A percentile compares a stretch with the other conserved stretches of the same genome.
phyloP scores from a whole-genome alignment of 768 basidiomycete species.

The Boletales sp. region DNA sequence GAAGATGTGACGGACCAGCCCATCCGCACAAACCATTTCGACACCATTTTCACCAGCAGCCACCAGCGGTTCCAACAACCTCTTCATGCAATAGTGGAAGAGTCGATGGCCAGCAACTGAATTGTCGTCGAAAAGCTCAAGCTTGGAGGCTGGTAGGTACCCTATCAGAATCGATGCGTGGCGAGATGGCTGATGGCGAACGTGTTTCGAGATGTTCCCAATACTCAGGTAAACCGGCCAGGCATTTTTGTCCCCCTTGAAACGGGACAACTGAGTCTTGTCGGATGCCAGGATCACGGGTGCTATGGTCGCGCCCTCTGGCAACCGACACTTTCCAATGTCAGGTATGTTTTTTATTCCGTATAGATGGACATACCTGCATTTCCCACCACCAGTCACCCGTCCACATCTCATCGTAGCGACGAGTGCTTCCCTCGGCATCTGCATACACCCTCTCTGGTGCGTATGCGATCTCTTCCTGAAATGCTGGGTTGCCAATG shows the following conservation, averaged over 20 bases:
- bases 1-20: neutral
- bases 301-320: neutral
- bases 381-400: constrained; percentile 12
- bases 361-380: neutral
- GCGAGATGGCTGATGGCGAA: neutral
- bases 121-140: neutral
- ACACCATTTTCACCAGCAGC: neutral
- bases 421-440: neutral
- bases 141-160: neutral
- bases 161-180: neutral
- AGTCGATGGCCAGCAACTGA: neutral
- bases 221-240: constrained; percentile 9
- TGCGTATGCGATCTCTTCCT: neutral
- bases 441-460: constrained; percentile 4
- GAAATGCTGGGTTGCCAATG: constrained; percentile 23
- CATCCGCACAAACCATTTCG: constrained; percentile 4
- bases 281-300: neutral
- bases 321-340: neutral
- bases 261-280: neutral
- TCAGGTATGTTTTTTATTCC: neutral
- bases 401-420: constrained; percentile 7
- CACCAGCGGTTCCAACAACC: neutral
- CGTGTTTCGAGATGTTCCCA: neutral
- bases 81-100: constrained; percentile 7
- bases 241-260: neutral